Percentiles rank a stretch among this genome's conserved stretches.
Conservation (phyloP, 1,284 basidiomycete genomes). For the Heliocybe sulcata region DNA sequence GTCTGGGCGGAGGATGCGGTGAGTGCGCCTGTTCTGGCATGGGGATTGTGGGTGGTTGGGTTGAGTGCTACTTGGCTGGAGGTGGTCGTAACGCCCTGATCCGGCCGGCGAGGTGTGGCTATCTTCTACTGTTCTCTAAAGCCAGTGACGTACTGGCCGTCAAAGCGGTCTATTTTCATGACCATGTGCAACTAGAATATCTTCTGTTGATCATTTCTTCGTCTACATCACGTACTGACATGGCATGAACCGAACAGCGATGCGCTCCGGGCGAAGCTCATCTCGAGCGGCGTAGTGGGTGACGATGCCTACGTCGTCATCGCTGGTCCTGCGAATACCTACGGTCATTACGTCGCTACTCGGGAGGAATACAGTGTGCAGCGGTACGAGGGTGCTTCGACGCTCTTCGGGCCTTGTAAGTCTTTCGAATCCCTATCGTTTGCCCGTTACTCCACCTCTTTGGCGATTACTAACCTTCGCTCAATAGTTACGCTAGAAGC, state of each 20-base stretch:
- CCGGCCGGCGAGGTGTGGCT: background rate
- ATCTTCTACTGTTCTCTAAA: background rate
- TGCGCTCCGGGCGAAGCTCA: slow-evolving; percentile 56
- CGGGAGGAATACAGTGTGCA: slow-evolving; percentile 72
- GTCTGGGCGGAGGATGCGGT: slow-evolving; percentile 40
- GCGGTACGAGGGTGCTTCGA: slow-evolving; percentile 79
- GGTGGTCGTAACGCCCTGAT: background rate
- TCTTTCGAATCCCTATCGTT: no score
- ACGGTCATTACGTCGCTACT: slow-evolving; percentile 72
- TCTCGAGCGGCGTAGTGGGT: slow-evolving; percentile 54
- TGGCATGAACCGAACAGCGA: slow-evolving; percentile 27
- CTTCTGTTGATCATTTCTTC: background rate
- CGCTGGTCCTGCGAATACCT: slow-evolving; percentile 77
- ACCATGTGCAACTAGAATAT: no score
- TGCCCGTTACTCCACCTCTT: no score
- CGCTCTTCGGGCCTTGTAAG: slow-evolving; percentile 71
- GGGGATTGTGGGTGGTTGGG: no score
- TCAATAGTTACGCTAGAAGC: slow-evolving; percentile 63
- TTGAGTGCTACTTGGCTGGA: background rate
- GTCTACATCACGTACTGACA: slow-evolving; percentile 1
- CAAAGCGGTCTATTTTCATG: no score
- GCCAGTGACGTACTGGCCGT: no score
- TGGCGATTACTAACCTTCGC: no score
- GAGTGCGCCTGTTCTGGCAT: slow-evolving; percentile 7
- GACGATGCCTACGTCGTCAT: slow-evolving; percentile 67